phyloP scores from a whole-genome alignment of 2,329 filamentous ascomycete genomes.

The Exophiala spinifera region DNA sequence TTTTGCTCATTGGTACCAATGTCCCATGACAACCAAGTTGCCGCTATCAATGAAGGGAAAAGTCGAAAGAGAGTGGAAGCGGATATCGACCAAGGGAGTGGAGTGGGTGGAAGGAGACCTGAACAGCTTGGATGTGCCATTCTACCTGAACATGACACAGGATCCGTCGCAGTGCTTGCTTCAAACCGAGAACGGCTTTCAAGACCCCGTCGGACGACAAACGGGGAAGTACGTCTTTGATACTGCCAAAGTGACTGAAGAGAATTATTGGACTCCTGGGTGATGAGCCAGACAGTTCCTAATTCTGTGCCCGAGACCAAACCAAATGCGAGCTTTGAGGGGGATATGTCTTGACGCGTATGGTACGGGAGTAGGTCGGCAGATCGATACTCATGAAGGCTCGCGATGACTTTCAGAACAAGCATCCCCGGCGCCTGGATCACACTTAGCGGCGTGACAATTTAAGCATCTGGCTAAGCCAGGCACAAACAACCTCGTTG shows the following conservation, averaged over 20 bases:
- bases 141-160: slow-evolving; percentile 20
- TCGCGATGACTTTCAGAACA: too few species aligned
- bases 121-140: slow-evolving; percentile 14
- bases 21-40: slow-evolving; percentile 19
- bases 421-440: too few species aligned
- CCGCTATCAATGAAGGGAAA: slow-evolving; percentile 12
- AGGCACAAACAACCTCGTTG: neutral
- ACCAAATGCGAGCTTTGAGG: too few species aligned
- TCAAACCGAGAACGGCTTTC: slow-evolving; percentile 17
- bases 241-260: slow-evolving; percentile 11
- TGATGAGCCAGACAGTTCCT: too few species aligned
- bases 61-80: slow-evolving; percentile 17
- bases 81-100: slow-evolving; percentile 12
- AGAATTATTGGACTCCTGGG: slow-evolving; percentile 19
- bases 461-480: neutral
- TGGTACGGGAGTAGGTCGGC: too few species aligned
- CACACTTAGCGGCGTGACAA: too few species aligned
- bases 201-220: slow-evolving; percentile 12
- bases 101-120: slow-evolving; percentile 18
- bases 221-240: slow-evolving; percentile 17
- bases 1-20: slow-evolving; percentile 24
- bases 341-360: too few species aligned
- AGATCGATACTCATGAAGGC: neutral
- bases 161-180: slow-evolving; percentile 16
- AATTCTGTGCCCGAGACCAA: too few species aligned